A percentile compares a stretch with the other conserved stretches of the same genome.
Conservation (phyloP, 768 basidiomycete species). For the Grammothele lineata region DNA sequence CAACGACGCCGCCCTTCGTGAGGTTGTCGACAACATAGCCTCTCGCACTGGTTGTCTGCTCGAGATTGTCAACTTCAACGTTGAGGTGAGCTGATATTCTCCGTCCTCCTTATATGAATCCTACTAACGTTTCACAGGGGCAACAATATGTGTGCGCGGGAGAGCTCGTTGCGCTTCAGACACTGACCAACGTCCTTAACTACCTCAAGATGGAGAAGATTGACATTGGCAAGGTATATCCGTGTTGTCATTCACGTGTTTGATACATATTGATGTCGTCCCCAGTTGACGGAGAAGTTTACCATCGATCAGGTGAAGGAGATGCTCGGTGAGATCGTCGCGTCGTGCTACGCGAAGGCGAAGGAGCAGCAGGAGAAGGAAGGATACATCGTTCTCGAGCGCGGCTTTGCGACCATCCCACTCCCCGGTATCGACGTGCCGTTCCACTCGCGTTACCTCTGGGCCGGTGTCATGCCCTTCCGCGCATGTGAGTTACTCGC, state of each 20-base stretch:
- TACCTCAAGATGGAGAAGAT: conserved; percentile 96
- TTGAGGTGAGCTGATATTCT: conserved; percentile 53
- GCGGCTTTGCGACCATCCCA: conserved; percentile 94
- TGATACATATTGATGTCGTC: conserved; percentile 5
- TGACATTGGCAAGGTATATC: conserved; percentile 78
- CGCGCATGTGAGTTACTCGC: conserved; percentile 69
- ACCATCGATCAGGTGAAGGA: conserved; percentile 92
- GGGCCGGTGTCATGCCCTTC: conserved; percentile 98
- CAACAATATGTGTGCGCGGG: conserved; percentile 99
- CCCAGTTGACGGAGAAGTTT: conserved; percentile 81
- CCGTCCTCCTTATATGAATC: background rate
- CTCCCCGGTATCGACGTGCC: conserved; percentile 97
- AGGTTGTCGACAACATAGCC: conserved; percentile 91
- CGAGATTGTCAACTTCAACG: conserved; percentile 98
- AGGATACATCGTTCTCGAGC: conserved; percentile 90
- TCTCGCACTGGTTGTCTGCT: conserved; percentile 72
- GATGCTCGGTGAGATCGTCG: conserved; percentile 90
- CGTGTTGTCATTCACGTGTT: background rate
- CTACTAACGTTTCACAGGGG: conserved; percentile 50
- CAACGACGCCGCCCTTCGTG: conserved; percentile 91
- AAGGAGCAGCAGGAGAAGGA: conserved; percentile 74
- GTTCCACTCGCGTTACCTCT: conserved; percentile 98
- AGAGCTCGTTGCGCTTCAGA: conserved; percentile 88
- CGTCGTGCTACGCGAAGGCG: conserved; percentile 72
- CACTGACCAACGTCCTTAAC: conserved; percentile 94